Base-by-base conservation (phyloP, 139 green algal genomes). In the Spirogloea muscicola region DNA sequence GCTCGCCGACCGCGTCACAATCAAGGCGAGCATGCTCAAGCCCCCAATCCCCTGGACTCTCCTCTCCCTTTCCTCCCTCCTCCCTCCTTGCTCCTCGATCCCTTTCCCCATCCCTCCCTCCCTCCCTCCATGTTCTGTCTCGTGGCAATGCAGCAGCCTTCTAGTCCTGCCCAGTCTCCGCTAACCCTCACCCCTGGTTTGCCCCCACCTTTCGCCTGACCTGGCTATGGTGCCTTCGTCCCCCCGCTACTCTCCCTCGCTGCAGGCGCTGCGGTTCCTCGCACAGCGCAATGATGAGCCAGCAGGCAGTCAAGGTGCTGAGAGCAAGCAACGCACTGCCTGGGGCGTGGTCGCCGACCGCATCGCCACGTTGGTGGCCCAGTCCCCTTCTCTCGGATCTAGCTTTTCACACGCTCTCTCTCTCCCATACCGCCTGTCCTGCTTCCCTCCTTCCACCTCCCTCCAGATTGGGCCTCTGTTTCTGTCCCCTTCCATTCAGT, bases 231-330 rank as follows among this genome's bases (percentile, higher is more conserved):
- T n/a, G n/a, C n/a, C n/a, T n/a, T n/a, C n/a, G n/a, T n/a, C n/a
- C n/a, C n/a, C n/a, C n/a, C n/a, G n/a, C 46, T 55, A 21, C 46
- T 55, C 21, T 21, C 46, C 21, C 21, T 55, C 21, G 21, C 46
- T 60, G 3, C 68, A 77, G 68, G 70, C 70, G 6, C 42, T 79
- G 27, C 37, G 70, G 36, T 79, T 76, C 62, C 61, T 79, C 13
- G 29, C 27, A 42, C 33, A 18, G 29, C 33, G 57, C 57, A 64
- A 51, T 16, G 43, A 51, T 25, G 43, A 16, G 43, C 10, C 43
- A 51, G 43, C 10, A 16, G 16, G 43, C 16, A 25, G 10, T 16
- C 10, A 25, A 16, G 43, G 43, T 51, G 43, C 13, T 51, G 43
- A 10, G 13, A 16, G 16, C 16, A 34, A 70, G 16, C 69, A 77